These are phyloP conservation scores for Coemansia sp. DNA, from an alignment of 192 early-diverging fungal species.

Conservation along the genomic window DNA sequence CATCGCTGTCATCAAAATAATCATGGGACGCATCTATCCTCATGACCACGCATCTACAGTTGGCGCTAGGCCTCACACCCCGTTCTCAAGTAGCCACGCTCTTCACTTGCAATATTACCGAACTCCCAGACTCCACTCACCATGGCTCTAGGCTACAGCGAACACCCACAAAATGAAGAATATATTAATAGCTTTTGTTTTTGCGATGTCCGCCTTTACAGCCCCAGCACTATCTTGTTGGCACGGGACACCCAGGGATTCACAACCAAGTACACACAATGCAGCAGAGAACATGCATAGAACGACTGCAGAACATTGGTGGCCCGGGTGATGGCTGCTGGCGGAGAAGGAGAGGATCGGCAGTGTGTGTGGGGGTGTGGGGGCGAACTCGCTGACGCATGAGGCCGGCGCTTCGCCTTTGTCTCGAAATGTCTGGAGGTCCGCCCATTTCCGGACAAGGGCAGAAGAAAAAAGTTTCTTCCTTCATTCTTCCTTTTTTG, in stretches of 20 bases:
- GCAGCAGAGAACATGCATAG: background rate
- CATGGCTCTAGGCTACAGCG: too few species aligned
- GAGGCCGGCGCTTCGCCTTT: background rate
- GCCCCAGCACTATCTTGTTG: background rate
- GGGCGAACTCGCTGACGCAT: background rate
- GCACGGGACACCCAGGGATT: background rate
- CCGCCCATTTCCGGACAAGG: background rate
- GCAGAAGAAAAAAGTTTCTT: background rate
- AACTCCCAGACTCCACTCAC: too few species aligned
- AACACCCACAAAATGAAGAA: too few species aligned
- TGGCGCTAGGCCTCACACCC: too few species aligned
- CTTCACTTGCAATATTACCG: too few species aligned
- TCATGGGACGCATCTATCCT: too few species aligned
- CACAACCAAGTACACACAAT: background rate
- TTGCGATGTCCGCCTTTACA: too few species aligned
- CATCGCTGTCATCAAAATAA: too few species aligned
- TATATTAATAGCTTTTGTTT: too few species aligned
- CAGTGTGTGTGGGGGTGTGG: background rate
- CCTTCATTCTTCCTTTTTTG: conserved; percentile 5
- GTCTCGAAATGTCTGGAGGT: background rate
- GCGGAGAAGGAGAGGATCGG: background rate
- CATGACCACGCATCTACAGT: too few species aligned
- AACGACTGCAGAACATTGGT: background rate
- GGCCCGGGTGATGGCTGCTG: background rate
- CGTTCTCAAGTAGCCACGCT: too few species aligned